These are phyloP conservation scores for Diplocarpon rosae DNA, from an alignment of 2,329 filamentous ascomycete species.

Conservation along the genomic window DNA sequence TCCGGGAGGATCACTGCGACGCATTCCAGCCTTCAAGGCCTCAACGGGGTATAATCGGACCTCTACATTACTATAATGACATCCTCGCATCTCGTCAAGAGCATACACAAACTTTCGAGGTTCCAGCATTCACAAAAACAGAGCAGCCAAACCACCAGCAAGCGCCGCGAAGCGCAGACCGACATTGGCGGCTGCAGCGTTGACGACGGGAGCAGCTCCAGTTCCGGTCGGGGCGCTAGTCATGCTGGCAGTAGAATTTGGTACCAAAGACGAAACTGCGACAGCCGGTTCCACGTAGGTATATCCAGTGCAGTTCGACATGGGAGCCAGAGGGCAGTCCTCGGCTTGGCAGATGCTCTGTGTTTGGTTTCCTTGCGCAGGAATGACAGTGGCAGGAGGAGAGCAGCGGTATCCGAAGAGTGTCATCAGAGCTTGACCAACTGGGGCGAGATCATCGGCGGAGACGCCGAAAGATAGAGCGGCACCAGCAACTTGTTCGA, in stretches of 20 bases:
- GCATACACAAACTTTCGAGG: too few relatives aligned
- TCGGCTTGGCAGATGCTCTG: conserved; percentile 45
- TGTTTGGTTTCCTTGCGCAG: conserved; percentile 36
- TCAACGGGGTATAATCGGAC: too few relatives aligned
- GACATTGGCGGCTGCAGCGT: conserved; percentile 7
- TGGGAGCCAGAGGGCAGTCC: conserved; percentile 36
- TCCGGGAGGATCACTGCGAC: too few relatives aligned
- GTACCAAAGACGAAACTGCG: not conserved
- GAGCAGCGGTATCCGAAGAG: conserved; percentile 41
- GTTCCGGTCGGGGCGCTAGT: not conserved
- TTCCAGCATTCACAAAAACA: not conserved
- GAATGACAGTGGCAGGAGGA: conserved; percentile 31
- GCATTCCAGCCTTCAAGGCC: too few relatives aligned
- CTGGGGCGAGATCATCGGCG: conserved; percentile 37
- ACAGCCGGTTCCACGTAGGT: conserved; percentile 8
- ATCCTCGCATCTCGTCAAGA: too few relatives aligned
- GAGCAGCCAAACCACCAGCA: conserved; percentile 14
- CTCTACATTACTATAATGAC: too few relatives aligned
- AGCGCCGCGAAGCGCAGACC: conserved; percentile 14
- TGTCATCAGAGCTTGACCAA: conserved; percentile 36
- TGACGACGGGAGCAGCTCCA: not conserved
- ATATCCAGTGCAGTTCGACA: conserved; percentile 33
- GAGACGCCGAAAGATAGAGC: conserved; percentile 48
- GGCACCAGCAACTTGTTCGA: conserved; percentile 44
- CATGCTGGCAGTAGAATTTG: not conserved